Base-by-base conservation (phyloP, 2,329 filamentous ascomycete species). In the Fusarium lyarnte region DNA sequence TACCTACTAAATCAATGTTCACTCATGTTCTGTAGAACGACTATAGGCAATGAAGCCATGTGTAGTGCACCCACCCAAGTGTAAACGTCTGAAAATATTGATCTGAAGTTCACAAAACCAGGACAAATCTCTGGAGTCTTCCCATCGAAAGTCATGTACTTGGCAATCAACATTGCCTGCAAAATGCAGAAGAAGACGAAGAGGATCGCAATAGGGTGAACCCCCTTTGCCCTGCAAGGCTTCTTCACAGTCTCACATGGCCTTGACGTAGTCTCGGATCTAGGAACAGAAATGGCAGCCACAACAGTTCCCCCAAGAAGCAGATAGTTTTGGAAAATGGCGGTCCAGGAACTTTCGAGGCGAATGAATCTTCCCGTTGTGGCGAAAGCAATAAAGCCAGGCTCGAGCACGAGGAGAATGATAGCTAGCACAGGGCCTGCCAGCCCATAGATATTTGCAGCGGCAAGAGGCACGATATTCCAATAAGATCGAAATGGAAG, bases 81-180 rank as follows among this genome's bases (percentile, higher is more conserved):
- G 19, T 59, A 53, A 17, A 65, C 66, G 36, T 69, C 66, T 5
- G 66, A 73, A 5, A 77, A 39, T 4, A 74, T 55, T 14, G 45
- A 45, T 4, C 60, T 39, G 27, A 77, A 75, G 49, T 77, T 77
- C 29, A 55, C 52, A 54, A 76, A 77, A 5, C 72, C 74, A 35
- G 66, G 36, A 12, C 63, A 67, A 21, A 61, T 42, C 23, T 72
- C 63, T 5, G 47, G 19, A 12, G n/a, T 19, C 13, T 35, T 25
- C 12, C 42, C 25, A 14, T 66, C 65, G 19, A 68, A 67, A 19
- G 65, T 69, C 4, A 66, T 13, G 13, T 75, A 69, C 39, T 68
- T 63, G n/a, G 38, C 38, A 23, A 57, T 39, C 25, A 74, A n/a
- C n/a, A 68, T 42, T 12, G n/a, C 41, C 36, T 77, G 75, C 9